These are phyloP conservation scores for Claviceps humidiphila DNA, from an alignment of 2,329 filamentous ascomycete genomes.

Conservation along the genomic window DNA sequence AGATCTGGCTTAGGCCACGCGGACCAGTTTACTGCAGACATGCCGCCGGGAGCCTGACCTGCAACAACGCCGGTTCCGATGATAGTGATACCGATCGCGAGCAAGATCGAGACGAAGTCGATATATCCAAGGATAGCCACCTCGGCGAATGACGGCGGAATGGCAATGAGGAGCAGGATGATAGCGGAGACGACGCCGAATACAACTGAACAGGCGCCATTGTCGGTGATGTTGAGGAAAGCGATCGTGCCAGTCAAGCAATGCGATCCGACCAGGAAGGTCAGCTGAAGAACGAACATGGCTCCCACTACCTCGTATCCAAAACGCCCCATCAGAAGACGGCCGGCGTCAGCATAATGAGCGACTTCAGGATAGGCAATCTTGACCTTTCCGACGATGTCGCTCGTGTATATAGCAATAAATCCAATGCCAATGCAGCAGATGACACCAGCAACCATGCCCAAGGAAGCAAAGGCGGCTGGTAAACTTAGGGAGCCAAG, in stretches of 20 bases:
- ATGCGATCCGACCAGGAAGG: constrained; percentile 62
- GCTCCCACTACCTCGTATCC: constrained; percentile 50
- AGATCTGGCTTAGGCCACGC: constrained; percentile 32
- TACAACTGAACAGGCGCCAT: constrained; percentile 33
- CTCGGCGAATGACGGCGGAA: constrained; percentile 35
- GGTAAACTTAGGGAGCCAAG: constrained; percentile 40
- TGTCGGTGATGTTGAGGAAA: constrained; percentile 48
- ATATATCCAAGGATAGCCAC: constrained; percentile 37
- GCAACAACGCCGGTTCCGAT: constrained; percentile 44
- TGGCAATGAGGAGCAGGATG: constrained; percentile 30
- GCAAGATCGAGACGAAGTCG: constrained; percentile 48
- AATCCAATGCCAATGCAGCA: constrained; percentile 29
- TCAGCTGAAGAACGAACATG: constrained; percentile 49
- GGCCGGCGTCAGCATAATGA: constrained; percentile 55
- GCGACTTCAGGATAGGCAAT: constrained; percentile 41
- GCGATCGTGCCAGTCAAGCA: constrained; percentile 57
- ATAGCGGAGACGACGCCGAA: constrained; percentile 33
- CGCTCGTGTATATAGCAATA: constrained; percentile 33
- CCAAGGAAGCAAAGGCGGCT: constrained; percentile 36
- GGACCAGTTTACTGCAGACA: constrained; percentile 25
- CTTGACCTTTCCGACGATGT: constrained; percentile 35
- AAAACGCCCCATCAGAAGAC: constrained; percentile 44
- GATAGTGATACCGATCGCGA: constrained; percentile 54
- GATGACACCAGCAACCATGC: constrained; percentile 37
- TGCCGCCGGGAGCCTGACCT: constrained; percentile 16